Conservation (phyloP, 1,284 basidiomycete genomes). For the Cystobasidiaceae sp. region DNA sequence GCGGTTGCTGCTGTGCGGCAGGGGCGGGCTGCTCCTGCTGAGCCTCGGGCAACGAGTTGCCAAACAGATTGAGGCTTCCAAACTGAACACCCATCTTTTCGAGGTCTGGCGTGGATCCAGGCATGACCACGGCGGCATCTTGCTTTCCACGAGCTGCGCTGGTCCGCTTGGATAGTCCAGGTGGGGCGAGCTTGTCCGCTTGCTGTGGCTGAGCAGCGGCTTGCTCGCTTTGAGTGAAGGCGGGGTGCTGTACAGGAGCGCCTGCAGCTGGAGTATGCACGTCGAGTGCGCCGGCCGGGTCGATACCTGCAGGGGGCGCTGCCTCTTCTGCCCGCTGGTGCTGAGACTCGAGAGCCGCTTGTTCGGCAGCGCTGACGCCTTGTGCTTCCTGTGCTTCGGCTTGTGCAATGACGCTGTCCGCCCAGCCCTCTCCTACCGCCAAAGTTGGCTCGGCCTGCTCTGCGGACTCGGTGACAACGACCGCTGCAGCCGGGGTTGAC, state of each 20-base stretch:
- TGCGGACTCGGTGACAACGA: not conserved
- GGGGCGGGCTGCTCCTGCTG: not conserved
- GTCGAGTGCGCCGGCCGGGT: conserved; percentile 40
- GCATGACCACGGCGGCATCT: conserved; percentile 30
- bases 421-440: conserved; percentile 41
- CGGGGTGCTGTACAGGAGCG: conserved; percentile 1
- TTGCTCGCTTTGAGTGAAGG: not conserved
- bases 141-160: conserved; percentile 3
- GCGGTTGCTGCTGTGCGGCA: conserved; percentile 1
- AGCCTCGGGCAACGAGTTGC: not conserved
- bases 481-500: conserved; percentile 22
- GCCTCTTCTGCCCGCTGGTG: conserved; percentile 28
- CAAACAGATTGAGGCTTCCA: conserved; percentile 26
- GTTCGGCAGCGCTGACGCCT: not conserved
- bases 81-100: conserved; percentile 32
- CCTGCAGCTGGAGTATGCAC: conserved; percentile 31
- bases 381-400: conserved; percentile 36
- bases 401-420: conserved; percentile 38
- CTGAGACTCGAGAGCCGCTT: conserved; percentile 6
- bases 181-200: not conserved
- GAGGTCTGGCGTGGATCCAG: conserved; percentile 13
- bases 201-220: not conserved
- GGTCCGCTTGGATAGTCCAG: conserved; percentile 16
- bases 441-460: conserved; percentile 41
- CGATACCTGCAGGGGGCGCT: conserved; percentile 26